Base-by-base conservation (phyloP, 1,284 basidiomycete genomes). In the Coriolopsis trogii region DNA sequence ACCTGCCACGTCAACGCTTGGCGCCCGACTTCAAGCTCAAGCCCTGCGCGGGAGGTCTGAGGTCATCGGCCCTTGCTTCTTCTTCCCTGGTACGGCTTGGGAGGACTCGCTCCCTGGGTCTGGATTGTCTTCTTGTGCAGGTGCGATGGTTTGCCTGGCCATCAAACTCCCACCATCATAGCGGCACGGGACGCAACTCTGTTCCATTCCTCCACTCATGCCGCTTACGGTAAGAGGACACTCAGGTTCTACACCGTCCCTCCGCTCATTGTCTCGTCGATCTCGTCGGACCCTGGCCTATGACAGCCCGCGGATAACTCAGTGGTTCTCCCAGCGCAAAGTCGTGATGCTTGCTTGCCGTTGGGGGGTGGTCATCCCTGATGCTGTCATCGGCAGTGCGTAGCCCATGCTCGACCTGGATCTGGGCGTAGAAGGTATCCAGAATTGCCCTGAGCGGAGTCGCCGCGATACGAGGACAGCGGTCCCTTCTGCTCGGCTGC, bases 101-200 rank as follows among this genome's bases (percentile, higher is more conserved):
- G 56, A 53, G 46, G 29, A 26, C 8, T 20, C 10, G 16, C 29
- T 25, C 41, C 23, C 25, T 33, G 33, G 29, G 23, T 9, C 50
- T 50, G 49, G 28, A 12, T 29, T 26, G 37, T 15, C 40, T 46
- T 30, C 39, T 24, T 40, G 38, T 49, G 49, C 18, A n/a, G 10
- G 25, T 24, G 45, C n/a, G n/a, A 39, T 10, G 44, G 21, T 45
- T 37, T 21, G 43, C 16, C 42, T 43, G 23, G 25, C 43, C 34
- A 55, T 55, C 50, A 55, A 43, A 52, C 26, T 58, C 56, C 50
- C 56, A 55, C 52, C 47, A 47, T 58, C 52, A 55, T 20, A 16
- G 34, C 26, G 47, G 52, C 53, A 52, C 46, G 49, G 47, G 50
- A 55, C 45, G 39, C 49, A 46, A 49, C 52, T 52, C 43, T 55